Evolutionary conservation across 78 protist genomes (phyloP).

Genomic region (Dictyostelium capitatum): DNA sequence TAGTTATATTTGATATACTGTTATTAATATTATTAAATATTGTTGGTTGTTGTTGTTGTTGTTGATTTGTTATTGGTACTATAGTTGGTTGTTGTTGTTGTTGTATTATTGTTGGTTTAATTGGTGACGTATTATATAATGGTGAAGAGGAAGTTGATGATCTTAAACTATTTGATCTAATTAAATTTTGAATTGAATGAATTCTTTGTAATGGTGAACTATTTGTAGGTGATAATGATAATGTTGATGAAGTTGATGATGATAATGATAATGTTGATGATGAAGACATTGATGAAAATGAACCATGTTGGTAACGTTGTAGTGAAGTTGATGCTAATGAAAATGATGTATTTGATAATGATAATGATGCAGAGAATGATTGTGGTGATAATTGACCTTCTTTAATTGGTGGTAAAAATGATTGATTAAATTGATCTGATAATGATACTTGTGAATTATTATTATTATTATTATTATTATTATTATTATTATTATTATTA

Average conservation of each 20-base stretch:
- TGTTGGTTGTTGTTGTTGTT: background rate
- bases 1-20: background rate
- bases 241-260: background rate
- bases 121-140: background rate
- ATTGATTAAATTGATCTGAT: too few species aligned
- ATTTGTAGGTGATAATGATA: background rate
- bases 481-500: background rate
- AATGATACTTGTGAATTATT: background rate
- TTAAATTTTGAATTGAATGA: slow-evolving; percentile 13
- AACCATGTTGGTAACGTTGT: background rate
- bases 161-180: background rate
- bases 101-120: background rate
- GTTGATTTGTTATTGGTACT: background rate
- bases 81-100: background rate
- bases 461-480: background rate
- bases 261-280: background rate
- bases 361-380: too few species aligned
- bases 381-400: background rate
- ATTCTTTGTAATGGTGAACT: background rate
- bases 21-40: background rate
- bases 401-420: background rate
- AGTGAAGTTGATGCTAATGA: background rate
- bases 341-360: background rate
- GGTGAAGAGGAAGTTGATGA: background rate
- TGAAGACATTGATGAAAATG: background rate